phyloP scores from a whole-genome alignment of 179 eudicot species.

The Sideroxylon spinosum region DNA sequence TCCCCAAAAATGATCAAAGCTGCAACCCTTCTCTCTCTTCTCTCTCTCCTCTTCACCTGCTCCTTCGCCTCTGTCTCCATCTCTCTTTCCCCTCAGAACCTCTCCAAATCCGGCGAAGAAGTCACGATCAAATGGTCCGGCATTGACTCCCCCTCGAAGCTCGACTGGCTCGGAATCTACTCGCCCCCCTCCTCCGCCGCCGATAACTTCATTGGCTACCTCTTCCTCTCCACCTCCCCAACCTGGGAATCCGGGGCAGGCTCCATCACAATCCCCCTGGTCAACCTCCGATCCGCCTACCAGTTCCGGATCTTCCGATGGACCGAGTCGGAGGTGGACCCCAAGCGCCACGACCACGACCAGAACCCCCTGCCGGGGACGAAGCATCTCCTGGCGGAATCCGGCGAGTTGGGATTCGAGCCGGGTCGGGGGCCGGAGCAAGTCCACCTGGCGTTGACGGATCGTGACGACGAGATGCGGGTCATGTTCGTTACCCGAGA shows the following conservation, averaged over 20 bases:
- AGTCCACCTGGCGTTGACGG: slow-evolving; percentile 70
- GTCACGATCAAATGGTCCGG: slow-evolving; percentile 58
- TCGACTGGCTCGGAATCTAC: slow-evolving; percentile 91
- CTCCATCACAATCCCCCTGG: slow-evolving; percentile 49
- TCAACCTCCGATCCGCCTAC: slow-evolving; percentile 71
- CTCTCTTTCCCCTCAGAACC: slow-evolving; percentile 24
- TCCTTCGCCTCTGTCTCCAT: slow-evolving; percentile 28
- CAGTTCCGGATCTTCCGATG: slow-evolving; percentile 78
- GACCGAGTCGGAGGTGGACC: slow-evolving; percentile 56
- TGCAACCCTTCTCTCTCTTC: slow-evolving; percentile 10
- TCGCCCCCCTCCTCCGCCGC: slow-evolving; percentile 57
- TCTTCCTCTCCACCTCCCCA: slow-evolving; percentile 49
- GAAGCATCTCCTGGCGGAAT: slow-evolving; percentile 47
- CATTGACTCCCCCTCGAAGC: slow-evolving; percentile 50
- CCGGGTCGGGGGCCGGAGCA: slow-evolving; percentile 79
- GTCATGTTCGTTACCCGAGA: slow-evolving; percentile 76
- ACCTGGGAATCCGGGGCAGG: slow-evolving; percentile 76
- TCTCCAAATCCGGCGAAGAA: slow-evolving; percentile 39
- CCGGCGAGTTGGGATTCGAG: slow-evolving; percentile 45
- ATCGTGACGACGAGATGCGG: slow-evolving; percentile 67
- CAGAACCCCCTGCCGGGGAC: slow-evolving; percentile 83
- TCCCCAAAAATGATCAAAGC: too few relatives aligned
- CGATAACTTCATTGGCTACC: slow-evolving; percentile 71
- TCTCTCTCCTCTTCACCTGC: slow-evolving; percentile 16
- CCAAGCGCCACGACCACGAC: slow-evolving; percentile 57